Evolutionary conservation across 2,329 filamentous ascomycete species (phyloP), one percentile per base, ranked within the genome.

Genomic region (Sodiomyces alkalinus): DNA sequence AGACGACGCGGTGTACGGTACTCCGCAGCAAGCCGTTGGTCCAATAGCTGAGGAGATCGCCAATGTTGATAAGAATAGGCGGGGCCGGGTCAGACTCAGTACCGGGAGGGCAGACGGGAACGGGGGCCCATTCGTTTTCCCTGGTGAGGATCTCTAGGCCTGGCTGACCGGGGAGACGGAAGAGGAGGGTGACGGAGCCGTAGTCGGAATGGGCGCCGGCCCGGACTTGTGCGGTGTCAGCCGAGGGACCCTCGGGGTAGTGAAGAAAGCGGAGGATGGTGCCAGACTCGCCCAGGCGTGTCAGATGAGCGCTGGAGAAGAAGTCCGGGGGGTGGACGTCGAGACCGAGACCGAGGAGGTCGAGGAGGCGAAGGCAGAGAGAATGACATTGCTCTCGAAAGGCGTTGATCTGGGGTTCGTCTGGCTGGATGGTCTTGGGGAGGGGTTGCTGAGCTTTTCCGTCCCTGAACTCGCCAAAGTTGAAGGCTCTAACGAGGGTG

Each of bases 171-270:
- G 71, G 70, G 2, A 86, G 69, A 40, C 90, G 83, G 60, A 98
- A 96, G 8, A 96, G 68, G n/a, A 77, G 58, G 2, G 72, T 77
- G 33, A 77, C 53, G 33, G 64, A 70, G 31, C 73, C 73, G 53
- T 93, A 93, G 56, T 94, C 86, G 4, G 80, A 87, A 52, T 96
- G 87, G 0, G 87, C 85, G 32, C 87, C 90, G 6, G 87, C 87
- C 17, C 87, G 76, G 35, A 94, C 70, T 44, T 87, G 80, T 19
- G 61, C 41, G 40, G 72, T 51, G 8, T 48, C 43, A 6, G 59
- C 60, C 7, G 51, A 43, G 21, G 46, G 47, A 5, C 48, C 56
- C 2, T 71, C 64, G 1, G 78, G 80, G 52, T 83, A 86, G 52
- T 74, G 71, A 2, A 94, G 69, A 39, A 81, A 62, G 17, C 80